A percentile compares a stretch with the other conserved stretches of the same genome.
These are phyloP conservation scores for Mucor lusitanicus DNA, from an alignment of 371 early-diverging fungal genomes.

Conservation along the genomic window DNA sequence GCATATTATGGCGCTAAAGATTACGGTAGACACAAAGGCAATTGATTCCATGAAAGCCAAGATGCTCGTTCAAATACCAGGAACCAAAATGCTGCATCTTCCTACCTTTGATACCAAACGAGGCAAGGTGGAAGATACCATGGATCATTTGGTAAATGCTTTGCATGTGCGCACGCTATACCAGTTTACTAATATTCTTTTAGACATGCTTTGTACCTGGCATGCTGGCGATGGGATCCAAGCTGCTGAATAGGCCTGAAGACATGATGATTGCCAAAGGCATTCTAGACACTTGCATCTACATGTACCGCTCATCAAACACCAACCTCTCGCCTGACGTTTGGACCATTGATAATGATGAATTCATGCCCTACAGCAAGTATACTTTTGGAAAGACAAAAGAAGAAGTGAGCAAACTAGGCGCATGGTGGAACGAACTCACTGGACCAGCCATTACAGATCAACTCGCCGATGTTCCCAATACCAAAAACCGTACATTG, in stretches of 20 bases:
- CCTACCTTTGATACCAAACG: conserved; percentile 29
- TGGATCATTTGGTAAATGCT: conserved; percentile 55
- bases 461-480: not conserved
- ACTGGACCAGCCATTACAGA: not conserved
- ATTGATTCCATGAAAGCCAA: conserved; percentile 49
- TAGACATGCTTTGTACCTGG: conserved; percentile 74
- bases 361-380: not conserved
- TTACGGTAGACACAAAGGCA: conserved; percentile 35
- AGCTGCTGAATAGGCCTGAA: conserved; percentile 49
- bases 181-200: conserved; percentile 27
- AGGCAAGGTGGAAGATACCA: conserved; percentile 18
- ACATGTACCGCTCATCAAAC: conserved; percentile 54
- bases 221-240: conserved; percentile 67
- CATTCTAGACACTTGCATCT: conserved; percentile 60
- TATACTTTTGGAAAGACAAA: not conserved
- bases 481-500: not conserved
- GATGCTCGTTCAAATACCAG: conserved; percentile 43
- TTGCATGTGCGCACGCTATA: too few relatives aligned
- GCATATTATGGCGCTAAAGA: not conserved
- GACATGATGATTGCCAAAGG: conserved; percentile 49
- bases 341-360: conserved; percentile 24
- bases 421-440: not conserved
- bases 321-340: conserved; percentile 65
- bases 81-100: conserved; percentile 43
- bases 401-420: not conserved